Percentiles rank a stretch among this genome's conserved stretches.
Conservation (phyloP, 345 rosid species). For the Lepidium sativum region DNA sequence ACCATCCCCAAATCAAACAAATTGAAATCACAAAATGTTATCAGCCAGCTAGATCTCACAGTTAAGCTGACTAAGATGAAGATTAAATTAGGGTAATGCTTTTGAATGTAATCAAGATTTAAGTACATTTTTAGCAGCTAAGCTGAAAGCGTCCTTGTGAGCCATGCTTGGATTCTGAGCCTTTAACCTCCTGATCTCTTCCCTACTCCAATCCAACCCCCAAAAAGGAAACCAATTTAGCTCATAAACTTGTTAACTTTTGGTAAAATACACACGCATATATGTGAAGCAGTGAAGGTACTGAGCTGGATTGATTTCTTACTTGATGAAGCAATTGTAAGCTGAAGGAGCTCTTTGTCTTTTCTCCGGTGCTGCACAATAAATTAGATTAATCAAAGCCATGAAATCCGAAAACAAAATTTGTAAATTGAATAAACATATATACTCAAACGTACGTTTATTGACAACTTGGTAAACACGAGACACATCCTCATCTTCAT, state of each 20-base stretch:
- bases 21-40: slow-evolving; percentile 4
- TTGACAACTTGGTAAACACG: slow-evolving; percentile 53
- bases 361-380: slow-evolving; percentile 79
- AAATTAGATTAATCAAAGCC: neutral
- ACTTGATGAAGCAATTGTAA: slow-evolving; percentile 95
- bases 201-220: slow-evolving; percentile 35
- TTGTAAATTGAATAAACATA: neutral
- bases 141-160: slow-evolving; percentile 96
- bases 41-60: neutral
- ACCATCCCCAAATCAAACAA: slow-evolving; percentile 19
- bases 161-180: slow-evolving; percentile 84
- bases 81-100: neutral
- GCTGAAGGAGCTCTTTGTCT: slow-evolving; percentile 98
- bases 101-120: neutral
- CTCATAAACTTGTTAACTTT: neutral
- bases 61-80: neutral
- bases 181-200: slow-evolving; percentile 95
- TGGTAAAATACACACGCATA: neutral
- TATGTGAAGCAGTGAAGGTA: neutral
- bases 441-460: slow-evolving; percentile 52
- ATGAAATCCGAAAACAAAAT: neutral
- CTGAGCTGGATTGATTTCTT: slow-evolving; percentile 9
- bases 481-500: slow-evolving; percentile 56
- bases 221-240: neutral
- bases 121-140: slow-evolving; percentile 88